These are phyloP conservation scores for Rasamsonia emersonii DNA, from an alignment of 2,329 filamentous ascomycete genomes.

Conservation along the genomic window DNA sequence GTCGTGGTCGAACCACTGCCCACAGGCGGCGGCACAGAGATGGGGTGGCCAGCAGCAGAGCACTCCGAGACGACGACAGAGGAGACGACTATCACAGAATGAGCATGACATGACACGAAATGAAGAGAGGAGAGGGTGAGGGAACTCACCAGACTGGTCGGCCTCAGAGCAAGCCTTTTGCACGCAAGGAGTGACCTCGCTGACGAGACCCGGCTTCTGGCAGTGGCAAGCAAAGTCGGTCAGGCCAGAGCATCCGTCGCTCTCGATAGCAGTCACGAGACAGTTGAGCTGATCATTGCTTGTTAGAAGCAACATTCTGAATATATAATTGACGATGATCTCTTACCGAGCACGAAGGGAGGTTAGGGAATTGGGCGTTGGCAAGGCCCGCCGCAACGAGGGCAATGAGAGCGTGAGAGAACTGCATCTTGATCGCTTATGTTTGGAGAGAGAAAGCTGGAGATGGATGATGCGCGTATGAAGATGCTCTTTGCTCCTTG, in stretches of 20 bases:
- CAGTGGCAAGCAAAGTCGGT: conserved; percentile 45
- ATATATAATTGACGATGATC: neutral
- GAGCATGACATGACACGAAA: neutral
- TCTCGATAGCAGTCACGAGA: conserved; percentile 34
- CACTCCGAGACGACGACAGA: conserved; percentile 26
- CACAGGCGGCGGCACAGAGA: conserved; percentile 25
- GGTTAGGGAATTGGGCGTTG: conserved; percentile 37
- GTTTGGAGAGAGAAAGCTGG: conserved; percentile 3
- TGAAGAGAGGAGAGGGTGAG: neutral
- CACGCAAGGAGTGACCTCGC: conserved; percentile 39
- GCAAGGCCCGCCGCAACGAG: conserved; percentile 37
- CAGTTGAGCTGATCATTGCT: conserved; percentile 31
- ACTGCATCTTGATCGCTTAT: conserved; percentile 22
- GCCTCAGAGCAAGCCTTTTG: conserved; percentile 30
- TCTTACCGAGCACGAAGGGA: conserved; percentile 42
- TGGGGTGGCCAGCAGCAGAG: conserved; percentile 27
- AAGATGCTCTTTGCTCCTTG: no score
- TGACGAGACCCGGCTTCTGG: conserved; percentile 35
- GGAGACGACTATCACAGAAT: conserved; percentile 25
- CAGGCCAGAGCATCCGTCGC: conserved; percentile 38
- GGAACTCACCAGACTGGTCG: conserved; percentile 29
- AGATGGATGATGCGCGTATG: no score
- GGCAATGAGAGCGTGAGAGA: conserved; percentile 23
- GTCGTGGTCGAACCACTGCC: conserved; percentile 6
- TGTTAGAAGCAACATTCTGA: conserved; percentile 1